Evolutionary conservation across 2,329 filamentous ascomycete species (phyloP).

Genomic region (Hypoxylon sp.): DNA sequence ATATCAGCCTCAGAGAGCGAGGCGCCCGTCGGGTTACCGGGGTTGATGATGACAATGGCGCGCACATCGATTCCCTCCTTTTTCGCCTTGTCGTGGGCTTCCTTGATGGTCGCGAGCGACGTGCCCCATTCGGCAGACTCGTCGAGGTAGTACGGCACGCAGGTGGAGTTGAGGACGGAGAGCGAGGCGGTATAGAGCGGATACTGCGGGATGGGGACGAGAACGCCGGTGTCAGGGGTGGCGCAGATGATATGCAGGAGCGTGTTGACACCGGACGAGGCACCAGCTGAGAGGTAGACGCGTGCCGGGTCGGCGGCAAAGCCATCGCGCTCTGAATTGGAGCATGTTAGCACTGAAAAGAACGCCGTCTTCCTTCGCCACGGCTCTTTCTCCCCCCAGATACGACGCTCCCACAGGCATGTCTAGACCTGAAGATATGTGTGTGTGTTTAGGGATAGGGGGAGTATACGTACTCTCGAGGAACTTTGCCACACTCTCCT

Average conservation of each 20-base stretch:
- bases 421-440: background rate
- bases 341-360: conserved; percentile 23
- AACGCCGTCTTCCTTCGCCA: background rate
- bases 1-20: conserved; percentile 82
- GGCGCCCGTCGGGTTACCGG: conserved; percentile 94
- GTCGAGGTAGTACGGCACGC: conserved; percentile 93
- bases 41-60: conserved; percentile 97
- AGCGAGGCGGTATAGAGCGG: conserved; percentile 96
- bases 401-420: too few relatives aligned
- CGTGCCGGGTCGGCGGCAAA: conserved; percentile 80
- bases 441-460: background rate
- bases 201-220: conserved; percentile 97
- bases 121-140: conserved; percentile 89
- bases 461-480: conserved; percentile 73
- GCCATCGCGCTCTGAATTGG: conserved; percentile 75
- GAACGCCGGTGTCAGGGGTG: conserved; percentile 77
- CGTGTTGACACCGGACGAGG: conserved; percentile 93
- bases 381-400: too few relatives aligned
- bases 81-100: conserved; percentile 77
- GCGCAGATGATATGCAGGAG: conserved; percentile 90
- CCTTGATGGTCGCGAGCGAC: conserved; percentile 78
- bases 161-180: conserved; percentile 81
- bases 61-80: conserved; percentile 83
- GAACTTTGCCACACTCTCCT: conserved; percentile 89
- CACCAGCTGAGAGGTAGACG: conserved; percentile 91